A percentile compares a stretch with the other conserved stretches of the same genome.
Conservation (phyloP, 768 basidiomycete genomes). For the Mrakia hoshinonis region DNA sequence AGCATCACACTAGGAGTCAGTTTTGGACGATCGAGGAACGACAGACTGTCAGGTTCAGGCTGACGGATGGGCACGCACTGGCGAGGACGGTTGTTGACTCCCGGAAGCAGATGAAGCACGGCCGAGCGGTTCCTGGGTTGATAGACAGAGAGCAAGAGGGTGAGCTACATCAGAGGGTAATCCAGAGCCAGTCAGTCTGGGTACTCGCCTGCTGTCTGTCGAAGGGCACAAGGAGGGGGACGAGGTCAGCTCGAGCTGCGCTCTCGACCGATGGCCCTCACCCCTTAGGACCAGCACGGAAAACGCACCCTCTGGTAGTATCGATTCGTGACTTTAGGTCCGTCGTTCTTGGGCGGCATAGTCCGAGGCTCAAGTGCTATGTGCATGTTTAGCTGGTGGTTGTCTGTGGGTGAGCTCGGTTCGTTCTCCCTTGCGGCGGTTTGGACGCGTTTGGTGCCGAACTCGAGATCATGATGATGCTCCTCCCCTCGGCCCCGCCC, state of each 20-base stretch:
- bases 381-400: not conserved
- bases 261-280: not conserved
- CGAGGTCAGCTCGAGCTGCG: slow-evolving; percentile 6
- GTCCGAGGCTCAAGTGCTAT: not conserved
- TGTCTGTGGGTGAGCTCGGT: not conserved
- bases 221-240: not conserved
- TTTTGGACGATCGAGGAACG: too few relatives aligned
- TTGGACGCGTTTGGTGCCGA: not conserved
- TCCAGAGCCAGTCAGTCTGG: not conserved
- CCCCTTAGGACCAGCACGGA: not conserved
- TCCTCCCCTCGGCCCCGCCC: not conserved
- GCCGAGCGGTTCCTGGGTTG: slow-evolving; percentile 27
- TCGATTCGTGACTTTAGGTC: not conserved
- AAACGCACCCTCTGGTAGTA: slow-evolving; percentile 22
- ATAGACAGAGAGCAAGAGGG: not conserved
- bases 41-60: too few relatives aligned
- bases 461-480: not conserved
- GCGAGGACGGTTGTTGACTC: slow-evolving; percentile 22
- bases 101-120: slow-evolving; percentile 28
- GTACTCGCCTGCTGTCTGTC: not conserved
- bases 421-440: not conserved
- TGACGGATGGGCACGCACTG: slow-evolving; percentile 11
- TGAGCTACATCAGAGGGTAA: not conserved
- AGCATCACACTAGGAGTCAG: not conserved
- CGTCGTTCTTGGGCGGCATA: not conserved